Evolutionary conservation across 176 grass and related monocot genomes (phyloP).

Genomic region (Zoysia pacifica): DNA sequence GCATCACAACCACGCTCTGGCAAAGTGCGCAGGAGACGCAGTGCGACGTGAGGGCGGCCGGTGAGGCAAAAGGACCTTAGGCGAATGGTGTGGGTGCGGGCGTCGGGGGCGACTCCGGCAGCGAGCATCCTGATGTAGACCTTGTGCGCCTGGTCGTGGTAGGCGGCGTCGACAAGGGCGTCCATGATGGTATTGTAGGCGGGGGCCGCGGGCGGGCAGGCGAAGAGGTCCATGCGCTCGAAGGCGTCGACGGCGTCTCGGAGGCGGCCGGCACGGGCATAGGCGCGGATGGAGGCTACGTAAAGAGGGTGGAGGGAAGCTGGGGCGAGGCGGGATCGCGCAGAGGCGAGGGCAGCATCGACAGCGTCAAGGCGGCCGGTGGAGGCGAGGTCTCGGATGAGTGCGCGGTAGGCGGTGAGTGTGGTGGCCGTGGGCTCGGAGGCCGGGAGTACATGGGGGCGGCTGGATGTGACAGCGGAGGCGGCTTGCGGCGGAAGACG

Average conservation of each 20-base stretch:
- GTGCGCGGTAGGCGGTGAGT: conserved; percentile 46
- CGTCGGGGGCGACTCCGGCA: conserved; percentile 56
- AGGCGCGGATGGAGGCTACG: conserved; percentile 58
- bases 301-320: conserved; percentile 61
- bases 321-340: conserved; percentile 43
- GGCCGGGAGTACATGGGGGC: neutral
- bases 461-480: neutral
- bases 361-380: conserved; percentile 46
- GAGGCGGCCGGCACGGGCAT: conserved; percentile 56
- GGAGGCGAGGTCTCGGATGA: conserved; percentile 52
- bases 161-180: conserved; percentile 61
- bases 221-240: conserved; percentile 90
- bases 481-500: neutral
- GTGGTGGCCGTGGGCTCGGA: conserved; percentile 11
- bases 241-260: conserved; percentile 80
- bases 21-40: conserved; percentile 73
- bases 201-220: conserved; percentile 61
- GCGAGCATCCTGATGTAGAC: conserved; percentile 85
- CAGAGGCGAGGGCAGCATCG: conserved; percentile 51
- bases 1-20: conserved; percentile 54
- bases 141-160: conserved; percentile 94
- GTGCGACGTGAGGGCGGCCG: conserved; percentile 57
- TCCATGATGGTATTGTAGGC: conserved; percentile 93
- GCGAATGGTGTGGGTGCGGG: conserved; percentile 73
- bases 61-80: conserved; percentile 89